Conservation (phyloP, 2,329 filamentous ascomycete genomes). For the Hypoxylon sp. region DNA sequence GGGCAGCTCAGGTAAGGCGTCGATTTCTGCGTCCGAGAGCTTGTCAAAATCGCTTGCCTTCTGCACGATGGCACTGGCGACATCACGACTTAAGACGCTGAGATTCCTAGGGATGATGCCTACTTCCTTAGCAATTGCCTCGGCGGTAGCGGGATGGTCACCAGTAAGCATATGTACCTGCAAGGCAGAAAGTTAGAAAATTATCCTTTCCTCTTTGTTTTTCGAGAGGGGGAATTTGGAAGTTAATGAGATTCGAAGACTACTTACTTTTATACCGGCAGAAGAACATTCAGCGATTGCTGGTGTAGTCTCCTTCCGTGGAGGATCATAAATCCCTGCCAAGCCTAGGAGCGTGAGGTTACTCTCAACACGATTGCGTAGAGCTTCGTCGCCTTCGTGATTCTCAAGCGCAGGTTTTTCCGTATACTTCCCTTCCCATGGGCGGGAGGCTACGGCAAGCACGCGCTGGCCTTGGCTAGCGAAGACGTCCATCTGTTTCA, state of each 20-base stretch:
- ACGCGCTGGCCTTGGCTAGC: slow-evolving; percentile 80
- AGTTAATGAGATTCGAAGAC: background rate
- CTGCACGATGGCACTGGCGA: slow-evolving; percentile 79
- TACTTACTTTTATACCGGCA: slow-evolving; percentile 75
- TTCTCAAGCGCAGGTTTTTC: slow-evolving; percentile 45
- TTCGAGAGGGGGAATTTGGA: background rate
- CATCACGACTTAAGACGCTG: slow-evolving; percentile 69
- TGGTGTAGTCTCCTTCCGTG: slow-evolving; percentile 82
- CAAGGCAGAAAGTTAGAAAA: slow-evolving; percentile 7
- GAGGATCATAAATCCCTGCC: slow-evolving; percentile 88
- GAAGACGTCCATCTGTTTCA: slow-evolving; percentile 70
- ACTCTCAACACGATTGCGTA: slow-evolving; percentile 75
- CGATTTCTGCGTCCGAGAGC: slow-evolving; percentile 81
- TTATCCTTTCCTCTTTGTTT: background rate
- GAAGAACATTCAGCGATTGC: slow-evolving; percentile 79
- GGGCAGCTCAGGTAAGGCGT: slow-evolving; percentile 80
- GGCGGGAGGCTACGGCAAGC: slow-evolving; percentile 77
- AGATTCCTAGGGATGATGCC: slow-evolving; percentile 80
- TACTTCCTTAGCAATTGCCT: slow-evolving; percentile 83
- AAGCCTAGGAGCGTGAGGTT: slow-evolving; percentile 83
- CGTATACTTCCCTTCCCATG: slow-evolving; percentile 66
- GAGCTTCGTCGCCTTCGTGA: slow-evolving; percentile 58
- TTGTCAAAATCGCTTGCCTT: slow-evolving; percentile 85
- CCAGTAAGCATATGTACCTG: slow-evolving; percentile 84
- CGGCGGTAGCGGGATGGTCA: slow-evolving; percentile 83